Evolutionary conservation across 140 eudicot species (phyloP).

Genomic region (Ambrosia hybrid): DNA sequence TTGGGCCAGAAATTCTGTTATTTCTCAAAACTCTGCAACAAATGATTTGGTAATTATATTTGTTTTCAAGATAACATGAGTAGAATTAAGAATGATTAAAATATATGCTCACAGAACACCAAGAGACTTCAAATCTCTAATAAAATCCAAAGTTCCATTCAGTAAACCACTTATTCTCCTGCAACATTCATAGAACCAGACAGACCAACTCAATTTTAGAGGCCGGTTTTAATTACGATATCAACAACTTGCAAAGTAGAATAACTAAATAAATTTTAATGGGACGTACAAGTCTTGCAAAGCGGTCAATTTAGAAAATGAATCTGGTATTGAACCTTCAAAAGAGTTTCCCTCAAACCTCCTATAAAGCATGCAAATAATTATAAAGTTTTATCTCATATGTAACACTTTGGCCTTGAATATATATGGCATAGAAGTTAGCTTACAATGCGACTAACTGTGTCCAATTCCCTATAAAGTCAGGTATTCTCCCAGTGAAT

Average conservation of each 20-base stretch:
- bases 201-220: constrained; percentile 1
- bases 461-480: constrained; percentile 58
- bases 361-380: constrained; percentile 32
- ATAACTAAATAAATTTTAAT: neutral
- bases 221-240: constrained; percentile 1
- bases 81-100: neutral
- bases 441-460: constrained; percentile 43
- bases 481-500: constrained; percentile 53
- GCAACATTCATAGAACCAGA: neutral
- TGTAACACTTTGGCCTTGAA: neutral
- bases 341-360: too few relatives aligned
- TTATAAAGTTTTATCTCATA: constrained; percentile 16
- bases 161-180: constrained; percentile 84
- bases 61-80: neutral
- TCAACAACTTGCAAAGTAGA: neutral
- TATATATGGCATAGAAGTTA: neutral
- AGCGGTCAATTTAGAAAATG: too few relatives aligned
- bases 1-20: constrained; percentile 54
- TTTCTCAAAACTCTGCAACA: constrained; percentile 47
- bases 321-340: too few relatives aligned
- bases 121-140: constrained; percentile 47
- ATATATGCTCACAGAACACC: constrained; percentile 46
- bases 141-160: constrained; percentile 69
- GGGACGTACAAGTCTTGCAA: too few relatives aligned
- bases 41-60: constrained; percentile 1